Percentiles rank a stretch among this genome's conserved stretches.
Conservation (phyloP, 2,329 filamentous ascomycete genomes). For the Claviceps digitariae region DNA sequence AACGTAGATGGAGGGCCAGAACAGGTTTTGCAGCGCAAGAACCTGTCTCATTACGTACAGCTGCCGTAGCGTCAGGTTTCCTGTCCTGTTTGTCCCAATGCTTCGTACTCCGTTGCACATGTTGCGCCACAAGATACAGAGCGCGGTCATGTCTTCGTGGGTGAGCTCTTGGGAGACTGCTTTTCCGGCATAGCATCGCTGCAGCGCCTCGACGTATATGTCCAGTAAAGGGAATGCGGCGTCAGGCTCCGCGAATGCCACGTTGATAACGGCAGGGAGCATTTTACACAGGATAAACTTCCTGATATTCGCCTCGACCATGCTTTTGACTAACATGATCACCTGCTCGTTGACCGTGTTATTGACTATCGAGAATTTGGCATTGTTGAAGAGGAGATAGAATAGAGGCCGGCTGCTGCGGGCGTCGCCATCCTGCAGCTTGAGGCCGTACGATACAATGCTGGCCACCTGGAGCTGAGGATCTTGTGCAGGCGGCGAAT, state of each 20-base stretch:
- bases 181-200: slow-evolving; percentile 20
- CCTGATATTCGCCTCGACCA: slow-evolving; percentile 30
- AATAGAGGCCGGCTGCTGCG: slow-evolving; percentile 37
- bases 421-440: slow-evolving; percentile 37
- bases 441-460: slow-evolving; percentile 42
- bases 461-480: slow-evolving; percentile 42
- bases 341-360: slow-evolving; percentile 33
- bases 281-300: slow-evolving; percentile 37
- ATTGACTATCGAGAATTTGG: slow-evolving; percentile 39
- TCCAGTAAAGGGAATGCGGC: slow-evolving; percentile 36
- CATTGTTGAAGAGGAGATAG: slow-evolving; percentile 43
- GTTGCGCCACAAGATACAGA: slow-evolving; percentile 20
- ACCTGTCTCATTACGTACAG: slow-evolving; percentile 18
- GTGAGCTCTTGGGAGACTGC: slow-evolving; percentile 24
- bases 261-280: slow-evolving; percentile 37
- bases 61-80: slow-evolving; percentile 11
- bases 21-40: slow-evolving; percentile 15
- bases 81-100: slow-evolving; percentile 8
- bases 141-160: slow-evolving; percentile 18
- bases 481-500: slow-evolving; percentile 40
- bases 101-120: slow-evolving; percentile 17
- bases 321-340: slow-evolving; percentile 31
- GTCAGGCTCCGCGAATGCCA: slow-evolving; percentile 19
- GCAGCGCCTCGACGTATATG: slow-evolving; percentile 33
- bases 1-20: slow-evolving; percentile 17